These are phyloP conservation scores for Fusarium buxicola DNA, from an alignment of 2,329 filamentous ascomycete genomes.

Conservation along the genomic window DNA sequence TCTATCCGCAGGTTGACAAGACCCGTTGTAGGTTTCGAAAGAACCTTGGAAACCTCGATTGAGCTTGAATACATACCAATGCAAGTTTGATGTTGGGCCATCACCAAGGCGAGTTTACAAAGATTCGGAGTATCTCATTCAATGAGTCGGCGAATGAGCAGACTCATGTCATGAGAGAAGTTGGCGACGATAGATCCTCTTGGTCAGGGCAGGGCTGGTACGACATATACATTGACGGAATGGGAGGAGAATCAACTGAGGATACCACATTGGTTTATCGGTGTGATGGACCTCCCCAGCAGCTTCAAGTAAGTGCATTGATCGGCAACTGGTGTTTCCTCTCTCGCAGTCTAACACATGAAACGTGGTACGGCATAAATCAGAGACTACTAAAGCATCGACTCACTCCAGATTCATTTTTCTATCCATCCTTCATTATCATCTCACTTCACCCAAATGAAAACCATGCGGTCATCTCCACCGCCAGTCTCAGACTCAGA, in stretches of 20 bases:
- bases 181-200: background rate
- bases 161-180: background rate
- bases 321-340: too few relatives aligned
- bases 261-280: background rate
- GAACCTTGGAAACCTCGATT: background rate
- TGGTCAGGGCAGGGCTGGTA: background rate
- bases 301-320: background rate
- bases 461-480: too few relatives aligned
- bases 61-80: background rate
- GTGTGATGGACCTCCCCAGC: background rate
- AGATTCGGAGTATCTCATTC: background rate
- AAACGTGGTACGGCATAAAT: too few relatives aligned
- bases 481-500: background rate
- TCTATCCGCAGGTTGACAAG: background rate
- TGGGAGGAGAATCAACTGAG: background rate
- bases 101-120: background rate
- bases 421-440: too few relatives aligned
- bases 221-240: background rate
- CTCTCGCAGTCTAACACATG: too few relatives aligned
- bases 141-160: background rate
- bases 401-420: too few relatives aligned
- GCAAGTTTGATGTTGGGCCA: background rate
- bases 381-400: too few relatives aligned
- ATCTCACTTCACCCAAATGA: too few relatives aligned
- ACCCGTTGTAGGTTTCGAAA: background rate